Evolutionary conservation across 1,139 yeast genomes (phyloP).

Genomic region (Nadsonia commutata): DNA sequence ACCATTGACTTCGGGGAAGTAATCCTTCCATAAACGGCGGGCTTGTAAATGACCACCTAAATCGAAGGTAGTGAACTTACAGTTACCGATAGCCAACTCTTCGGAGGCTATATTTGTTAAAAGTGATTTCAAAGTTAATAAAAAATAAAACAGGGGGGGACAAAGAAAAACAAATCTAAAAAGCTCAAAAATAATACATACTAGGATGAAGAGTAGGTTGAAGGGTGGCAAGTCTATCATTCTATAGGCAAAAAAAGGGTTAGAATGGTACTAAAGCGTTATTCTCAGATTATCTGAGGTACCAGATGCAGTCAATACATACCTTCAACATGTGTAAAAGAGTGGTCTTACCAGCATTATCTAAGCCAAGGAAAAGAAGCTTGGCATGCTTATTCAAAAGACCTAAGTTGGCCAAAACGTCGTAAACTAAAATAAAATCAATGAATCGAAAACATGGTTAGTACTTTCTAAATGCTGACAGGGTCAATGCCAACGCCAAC

Average conservation of each 20-base stretch:
- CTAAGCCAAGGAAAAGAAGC: constrained; percentile 85
- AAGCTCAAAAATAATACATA: constrained; percentile 13
- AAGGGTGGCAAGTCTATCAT: constrained; percentile 92
- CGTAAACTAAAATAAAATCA: constrained; percentile 48
- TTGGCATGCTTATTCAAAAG: constrained; percentile 97
- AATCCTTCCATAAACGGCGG: constrained; percentile 97
- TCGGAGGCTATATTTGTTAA: constrained; percentile 70
- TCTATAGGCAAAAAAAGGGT: constrained; percentile 22
- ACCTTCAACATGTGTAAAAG: constrained; percentile 82
- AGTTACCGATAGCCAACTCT: constrained; percentile 91
- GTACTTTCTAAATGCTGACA: no score
- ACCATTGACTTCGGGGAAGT: constrained; percentile 97
- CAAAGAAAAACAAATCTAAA: no score
- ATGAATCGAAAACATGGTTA: no score
- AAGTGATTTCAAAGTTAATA: no score
- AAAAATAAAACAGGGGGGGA: no score
- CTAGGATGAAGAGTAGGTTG: constrained; percentile 95
- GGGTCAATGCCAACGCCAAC: no score
- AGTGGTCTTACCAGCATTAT: constrained; percentile 97
- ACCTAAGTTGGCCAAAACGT: constrained; percentile 83
- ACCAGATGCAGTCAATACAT: constrained; percentile 3
- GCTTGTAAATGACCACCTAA: constrained; percentile 98
- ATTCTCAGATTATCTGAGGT: neutral
- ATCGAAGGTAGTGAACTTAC: constrained; percentile 94
- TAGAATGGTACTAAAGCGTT: neutral